Percentiles rank a stretch among this genome's conserved stretches.
Evolutionary conservation across 257 asterid genomes (phyloP).

Genomic region (Solanum rostratum): DNA sequence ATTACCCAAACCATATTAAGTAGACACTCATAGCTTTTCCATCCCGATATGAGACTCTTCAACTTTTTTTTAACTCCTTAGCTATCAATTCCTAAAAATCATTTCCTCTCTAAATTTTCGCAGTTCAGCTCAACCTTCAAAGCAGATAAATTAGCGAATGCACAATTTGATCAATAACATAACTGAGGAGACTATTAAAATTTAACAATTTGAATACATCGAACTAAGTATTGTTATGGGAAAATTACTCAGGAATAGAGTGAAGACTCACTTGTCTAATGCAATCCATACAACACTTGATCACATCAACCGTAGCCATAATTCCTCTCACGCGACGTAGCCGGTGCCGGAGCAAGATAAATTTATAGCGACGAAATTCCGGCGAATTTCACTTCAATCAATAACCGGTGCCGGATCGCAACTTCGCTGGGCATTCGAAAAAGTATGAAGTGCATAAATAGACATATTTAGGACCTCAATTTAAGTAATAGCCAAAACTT

Average conservation of each 20-base stretch:
- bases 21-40: no score
- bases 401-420: no score
- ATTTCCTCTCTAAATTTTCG: no score
- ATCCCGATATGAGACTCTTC: no score
- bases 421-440: not conserved
- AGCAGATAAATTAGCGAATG: not conserved
- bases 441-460: not conserved
- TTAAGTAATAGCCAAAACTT: not conserved
- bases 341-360: not conserved
- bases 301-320: constrained; percentile 72
- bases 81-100: not conserved
- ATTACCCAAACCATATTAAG: no score
- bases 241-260: no score
- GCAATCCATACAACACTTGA: constrained; percentile 75
- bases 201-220: not conserved
- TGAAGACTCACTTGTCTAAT: constrained; percentile 50
- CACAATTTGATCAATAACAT: not conserved
- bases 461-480: not conserved
- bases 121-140: not conserved
- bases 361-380: not conserved
- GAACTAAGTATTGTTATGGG: not conserved
- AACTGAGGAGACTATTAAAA: no score
- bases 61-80: no score
- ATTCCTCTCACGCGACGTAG: not conserved
- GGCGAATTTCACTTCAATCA: not conserved